Evolutionary conservation across 495 filamentous ascomycete genomes (phyloP).

Genomic region (Neurospora sp.): DNA sequence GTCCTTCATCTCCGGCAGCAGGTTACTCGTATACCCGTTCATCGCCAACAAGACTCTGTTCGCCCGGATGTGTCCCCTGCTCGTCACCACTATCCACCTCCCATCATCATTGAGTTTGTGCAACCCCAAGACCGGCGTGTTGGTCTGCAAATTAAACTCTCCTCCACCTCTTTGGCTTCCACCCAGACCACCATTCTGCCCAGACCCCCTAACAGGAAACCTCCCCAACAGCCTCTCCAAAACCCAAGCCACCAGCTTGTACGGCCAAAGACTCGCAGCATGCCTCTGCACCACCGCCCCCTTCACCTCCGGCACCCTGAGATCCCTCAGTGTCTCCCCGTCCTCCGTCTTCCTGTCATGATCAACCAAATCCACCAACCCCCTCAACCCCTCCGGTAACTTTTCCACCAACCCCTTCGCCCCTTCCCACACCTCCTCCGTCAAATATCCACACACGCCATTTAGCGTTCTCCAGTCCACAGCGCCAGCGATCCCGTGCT

Average conservation of each 20-base stretch:
- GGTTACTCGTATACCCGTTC: constrained; percentile 65
- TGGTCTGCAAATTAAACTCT: constrained; percentile 61
- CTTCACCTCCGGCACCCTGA: constrained; percentile 28
- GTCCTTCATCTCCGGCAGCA: constrained; percentile 58
- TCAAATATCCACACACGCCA: background rate
- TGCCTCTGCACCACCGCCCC: constrained; percentile 38
- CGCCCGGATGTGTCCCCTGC: constrained; percentile 48
- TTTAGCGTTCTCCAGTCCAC: background rate
- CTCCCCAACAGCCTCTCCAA: constrained; percentile 44
- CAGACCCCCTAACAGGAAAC: background rate
- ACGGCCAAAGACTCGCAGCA: constrained; percentile 60
- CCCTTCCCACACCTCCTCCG: background rate
- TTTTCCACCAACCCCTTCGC: constrained; percentile 1
- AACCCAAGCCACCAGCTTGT: constrained; percentile 62
- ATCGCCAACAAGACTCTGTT: constrained; percentile 62
- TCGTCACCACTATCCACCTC: constrained; percentile 49
- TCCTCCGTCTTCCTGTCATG: background rate
- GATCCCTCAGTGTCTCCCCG: background rate
- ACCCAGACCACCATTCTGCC: background rate
- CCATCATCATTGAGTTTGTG: constrained; percentile 1
- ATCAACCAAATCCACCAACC: background rate
- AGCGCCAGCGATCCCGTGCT: background rate
- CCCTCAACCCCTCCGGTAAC: constrained; percentile 8
- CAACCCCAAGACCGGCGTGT: constrained; percentile 47
- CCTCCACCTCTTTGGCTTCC: background rate